These are phyloP conservation scores for Fusarium sp. DNA, from an alignment of 2,329 filamentous ascomycete genomes.

Conservation along the genomic window DNA sequence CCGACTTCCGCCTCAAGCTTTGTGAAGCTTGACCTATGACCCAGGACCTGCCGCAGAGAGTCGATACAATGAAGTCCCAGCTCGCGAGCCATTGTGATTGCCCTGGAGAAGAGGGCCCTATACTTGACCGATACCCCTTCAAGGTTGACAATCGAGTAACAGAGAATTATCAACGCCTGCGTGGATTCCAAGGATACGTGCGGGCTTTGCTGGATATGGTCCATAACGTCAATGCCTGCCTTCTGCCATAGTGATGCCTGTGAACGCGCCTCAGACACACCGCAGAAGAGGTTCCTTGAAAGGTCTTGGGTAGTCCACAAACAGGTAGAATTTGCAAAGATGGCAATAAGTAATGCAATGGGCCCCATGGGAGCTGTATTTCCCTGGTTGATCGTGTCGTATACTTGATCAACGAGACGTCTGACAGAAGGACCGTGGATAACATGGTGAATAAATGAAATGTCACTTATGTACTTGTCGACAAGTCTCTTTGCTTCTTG, in stretches of 20 bases:
- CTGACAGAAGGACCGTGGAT: conserved; percentile 38
- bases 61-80: conserved; percentile 50
- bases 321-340: not conserved
- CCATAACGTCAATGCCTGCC: conserved; percentile 4
- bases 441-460: conserved; percentile 41
- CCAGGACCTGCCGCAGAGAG: conserved; percentile 26
- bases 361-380: not conserved
- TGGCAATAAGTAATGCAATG: not conserved
- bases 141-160: not conserved
- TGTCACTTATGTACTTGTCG: conserved; percentile 41
- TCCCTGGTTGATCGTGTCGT: not conserved
- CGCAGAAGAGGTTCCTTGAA: conserved; percentile 34
- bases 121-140: not conserved
- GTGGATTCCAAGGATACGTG: not conserved
- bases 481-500: conserved; percentile 39
- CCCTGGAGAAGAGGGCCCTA: not conserved
- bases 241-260: conserved; percentile 45
- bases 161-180: not conserved
- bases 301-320: conserved; percentile 39
- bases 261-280: conserved; percentile 35
- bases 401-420: conserved; percentile 36
- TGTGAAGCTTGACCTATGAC: conserved; percentile 26
- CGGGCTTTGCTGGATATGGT: not conserved
- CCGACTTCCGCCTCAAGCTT: conserved; percentile 48
- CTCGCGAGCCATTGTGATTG: conserved; percentile 11